These are phyloP conservation scores for Chrysosporium keratinophilum DNA, from an alignment of 2,329 filamentous ascomycete genomes.

Conservation along the genomic window DNA sequence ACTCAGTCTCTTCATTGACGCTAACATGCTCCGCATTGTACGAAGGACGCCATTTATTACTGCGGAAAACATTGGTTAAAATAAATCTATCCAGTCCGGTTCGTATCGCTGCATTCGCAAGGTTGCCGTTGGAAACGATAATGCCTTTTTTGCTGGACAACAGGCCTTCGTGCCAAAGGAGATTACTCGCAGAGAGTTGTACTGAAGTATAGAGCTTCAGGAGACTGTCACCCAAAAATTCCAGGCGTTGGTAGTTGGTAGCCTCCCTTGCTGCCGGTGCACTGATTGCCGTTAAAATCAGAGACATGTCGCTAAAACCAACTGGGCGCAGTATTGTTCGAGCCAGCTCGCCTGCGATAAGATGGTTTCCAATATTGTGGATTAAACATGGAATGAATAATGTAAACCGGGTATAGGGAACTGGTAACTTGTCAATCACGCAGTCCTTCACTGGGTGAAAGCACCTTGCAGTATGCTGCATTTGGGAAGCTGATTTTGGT, in stretches of 20 bases:
- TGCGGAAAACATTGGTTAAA: slow-evolving; percentile 55
- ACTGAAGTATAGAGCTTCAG: slow-evolving; percentile 64
- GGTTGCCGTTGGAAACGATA: slow-evolving; percentile 63
- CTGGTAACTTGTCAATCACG: slow-evolving; percentile 36
- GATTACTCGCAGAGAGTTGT: slow-evolving; percentile 52
- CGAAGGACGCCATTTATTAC: slow-evolving; percentile 59
- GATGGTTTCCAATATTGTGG: slow-evolving; percentile 54
- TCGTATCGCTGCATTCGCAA: slow-evolving; percentile 54
- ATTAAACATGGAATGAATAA: slow-evolving; percentile 63
- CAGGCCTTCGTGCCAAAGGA: slow-evolving; percentile 64
- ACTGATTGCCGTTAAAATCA: slow-evolving; percentile 60
- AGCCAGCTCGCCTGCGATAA: slow-evolving; percentile 54
- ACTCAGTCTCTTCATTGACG: slow-evolving; percentile 7
- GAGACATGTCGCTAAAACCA: slow-evolving; percentile 43
- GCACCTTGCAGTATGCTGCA: slow-evolving; percentile 19
- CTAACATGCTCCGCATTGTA: slow-evolving; percentile 42
- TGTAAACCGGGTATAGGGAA: slow-evolving; percentile 39
- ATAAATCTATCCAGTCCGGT: slow-evolving; percentile 63
- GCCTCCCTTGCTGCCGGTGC: slow-evolving; percentile 50
- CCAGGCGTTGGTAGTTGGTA: slow-evolving; percentile 69
- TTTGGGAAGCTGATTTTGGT: slow-evolving; percentile 12
- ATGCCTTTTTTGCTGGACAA: slow-evolving; percentile 58
- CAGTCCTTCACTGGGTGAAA: slow-evolving; percentile 19
- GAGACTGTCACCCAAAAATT: slow-evolving; percentile 77
- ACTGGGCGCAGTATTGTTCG: slow-evolving; percentile 46